Percentiles rank a stretch among this genome's conserved stretches.
phyloP scores from a whole-genome alignment of 139 green algal species.

The Auxenochlorella pyrenoidosa region DNA sequence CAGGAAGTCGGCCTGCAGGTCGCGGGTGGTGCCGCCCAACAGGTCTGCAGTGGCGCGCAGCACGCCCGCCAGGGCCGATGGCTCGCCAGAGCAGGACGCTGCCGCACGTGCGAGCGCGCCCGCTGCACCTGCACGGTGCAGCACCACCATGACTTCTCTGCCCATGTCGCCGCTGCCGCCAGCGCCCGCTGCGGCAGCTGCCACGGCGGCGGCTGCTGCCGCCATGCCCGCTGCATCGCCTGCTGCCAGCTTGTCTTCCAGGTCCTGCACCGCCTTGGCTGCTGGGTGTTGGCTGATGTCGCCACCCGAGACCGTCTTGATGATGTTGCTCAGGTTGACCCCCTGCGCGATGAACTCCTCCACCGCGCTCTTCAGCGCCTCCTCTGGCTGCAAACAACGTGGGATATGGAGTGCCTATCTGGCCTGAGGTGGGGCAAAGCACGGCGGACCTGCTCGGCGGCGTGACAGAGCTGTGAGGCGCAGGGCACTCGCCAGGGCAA shows the following conservation, averaged over 20 bases:
- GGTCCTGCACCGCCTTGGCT: neutral
- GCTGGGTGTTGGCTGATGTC: constrained; percentile 43
- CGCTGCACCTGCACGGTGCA: constrained; percentile 6
- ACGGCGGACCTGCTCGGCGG: too few relatives aligned
- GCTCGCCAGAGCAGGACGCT: neutral
- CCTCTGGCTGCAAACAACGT: constrained; percentile 60
- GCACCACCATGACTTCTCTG: neutral
- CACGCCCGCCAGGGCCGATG: neutral
- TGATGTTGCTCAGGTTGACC: constrained; percentile 77
- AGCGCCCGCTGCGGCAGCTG: neutral
- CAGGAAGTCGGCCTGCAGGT: constrained; percentile 24
- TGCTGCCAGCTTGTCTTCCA: neutral
- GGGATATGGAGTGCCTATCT: neutral
- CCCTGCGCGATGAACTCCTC: constrained; percentile 82
- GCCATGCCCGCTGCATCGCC: neutral
- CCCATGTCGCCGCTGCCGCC: neutral
- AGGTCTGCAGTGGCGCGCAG: neutral
- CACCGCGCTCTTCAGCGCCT: constrained; percentile 73
- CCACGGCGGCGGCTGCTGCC: neutral
- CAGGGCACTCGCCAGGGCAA: too few relatives aligned
- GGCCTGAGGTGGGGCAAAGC: too few relatives aligned
- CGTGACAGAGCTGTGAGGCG: too few relatives aligned
- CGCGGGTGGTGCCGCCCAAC: neutral
- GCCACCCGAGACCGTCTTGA: constrained; percentile 52
- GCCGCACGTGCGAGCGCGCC: neutral